phyloP scores from a whole-genome alignment of 495 filamentous ascomycete genomes.

The Xylaria grammica region DNA sequence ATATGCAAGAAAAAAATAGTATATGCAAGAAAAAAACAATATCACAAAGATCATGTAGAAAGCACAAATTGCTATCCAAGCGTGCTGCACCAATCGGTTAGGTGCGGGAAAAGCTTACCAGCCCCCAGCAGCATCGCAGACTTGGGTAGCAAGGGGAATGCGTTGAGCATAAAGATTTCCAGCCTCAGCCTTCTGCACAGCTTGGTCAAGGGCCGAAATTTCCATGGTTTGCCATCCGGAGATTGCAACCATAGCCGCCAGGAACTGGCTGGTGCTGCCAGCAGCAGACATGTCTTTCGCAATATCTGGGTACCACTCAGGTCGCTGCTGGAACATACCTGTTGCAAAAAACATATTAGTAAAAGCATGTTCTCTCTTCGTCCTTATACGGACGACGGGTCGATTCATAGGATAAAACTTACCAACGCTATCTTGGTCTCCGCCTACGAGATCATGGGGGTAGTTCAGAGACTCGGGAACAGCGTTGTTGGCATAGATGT shows the following conservation, averaged over 20 bases:
- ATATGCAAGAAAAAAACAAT: slow-evolving; percentile 4
- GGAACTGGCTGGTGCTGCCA: slow-evolving; percentile 16
- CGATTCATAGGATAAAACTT: slow-evolving; percentile 13
- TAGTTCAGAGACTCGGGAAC: slow-evolving; percentile 20
- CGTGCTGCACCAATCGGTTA: slow-evolving; percentile 12
- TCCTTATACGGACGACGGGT: slow-evolving; percentile 7
- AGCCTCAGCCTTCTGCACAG: slow-evolving; percentile 18
- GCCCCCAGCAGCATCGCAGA: slow-evolving; percentile 17
- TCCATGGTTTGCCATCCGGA: slow-evolving; percentile 17
- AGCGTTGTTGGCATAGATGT: slow-evolving; percentile 18
- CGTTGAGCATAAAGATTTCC: slow-evolving; percentile 20
- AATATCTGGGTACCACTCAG: slow-evolving; percentile 18
- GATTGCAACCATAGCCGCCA: slow-evolving; percentile 15
- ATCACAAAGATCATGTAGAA: slow-evolving; percentile 16
- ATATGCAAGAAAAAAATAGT: slow-evolving; percentile 5
- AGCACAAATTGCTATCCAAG: slow-evolving; percentile 16
- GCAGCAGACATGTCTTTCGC: slow-evolving; percentile 16
- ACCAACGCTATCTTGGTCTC: slow-evolving; percentile 19
- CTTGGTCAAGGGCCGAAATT: slow-evolving; percentile 17
- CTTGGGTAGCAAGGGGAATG: slow-evolving; percentile 17
- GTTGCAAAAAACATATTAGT: slow-evolving; percentile 16
- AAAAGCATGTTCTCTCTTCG: slow-evolving; percentile 1
- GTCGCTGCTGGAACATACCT: slow-evolving; percentile 17
- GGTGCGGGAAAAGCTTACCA: slow-evolving; percentile 18
- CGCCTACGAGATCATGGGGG: slow-evolving; percentile 16